Evolutionary conservation across 1,139 yeast genomes (phyloP), one percentile per base, ranked within the genome.

Genomic region (Eremothecium coryli): DNA sequence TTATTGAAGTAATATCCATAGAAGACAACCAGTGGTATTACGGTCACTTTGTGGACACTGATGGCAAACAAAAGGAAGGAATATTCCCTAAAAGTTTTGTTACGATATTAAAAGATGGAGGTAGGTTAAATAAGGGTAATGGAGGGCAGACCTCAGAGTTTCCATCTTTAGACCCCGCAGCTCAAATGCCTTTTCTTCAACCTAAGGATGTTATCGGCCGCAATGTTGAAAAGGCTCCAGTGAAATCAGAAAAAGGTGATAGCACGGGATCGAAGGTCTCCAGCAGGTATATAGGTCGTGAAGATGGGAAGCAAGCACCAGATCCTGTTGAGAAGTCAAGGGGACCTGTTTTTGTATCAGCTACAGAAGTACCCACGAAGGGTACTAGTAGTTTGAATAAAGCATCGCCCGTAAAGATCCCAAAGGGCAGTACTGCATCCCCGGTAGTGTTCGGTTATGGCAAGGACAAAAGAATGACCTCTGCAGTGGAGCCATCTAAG

Each of bases 1-100:
- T 70, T 29, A 79, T 90, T 42, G 71, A 75, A 5, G 95, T 90
- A 14, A 73, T 77, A 3, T 73, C 71, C 18, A 66, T 82, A 39
- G 95, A 85, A 49, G 96, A 86, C 52, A 93, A 74, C 6, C 95
- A 88, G 44, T 90, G 98, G 98, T 81, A 72, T 52, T 65, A 71
- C 27, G 98, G 98, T 2, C 63, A 67, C 10, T 78, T 69, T 46
- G 62, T 61, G 13, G 75, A 70, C 31, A 38, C 43, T 4, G 49
- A 49, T 18, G 71, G 72, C 8, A 46, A 42, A 9, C 36, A 48
- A 8, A 59, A 63, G 37, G 57, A 70, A 23, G 98, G 98, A 6
- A 79, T 88, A 65, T 90, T 90, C 49, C 98, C 98, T 5, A 76
- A 73, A 56, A 78, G 76, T 54, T 90, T 84, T 62, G 97, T 90